Evolutionary conservation across 306 rosid species (phyloP).

Genomic region (Leucaena leucocephala): DNA sequence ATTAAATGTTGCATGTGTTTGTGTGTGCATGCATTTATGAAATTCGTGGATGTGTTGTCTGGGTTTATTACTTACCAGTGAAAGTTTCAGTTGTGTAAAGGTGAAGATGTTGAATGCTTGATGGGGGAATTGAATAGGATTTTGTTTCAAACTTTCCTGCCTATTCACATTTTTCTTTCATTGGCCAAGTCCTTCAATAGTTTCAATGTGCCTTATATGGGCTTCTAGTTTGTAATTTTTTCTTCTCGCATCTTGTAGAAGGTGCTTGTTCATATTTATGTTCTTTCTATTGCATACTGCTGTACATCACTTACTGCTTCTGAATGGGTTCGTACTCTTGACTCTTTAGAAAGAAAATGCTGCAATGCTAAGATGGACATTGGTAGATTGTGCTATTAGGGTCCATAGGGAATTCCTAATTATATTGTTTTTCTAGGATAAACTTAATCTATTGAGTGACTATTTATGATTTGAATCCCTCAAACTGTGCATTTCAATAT

Average conservation of each 20-base stretch:
- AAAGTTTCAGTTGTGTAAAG: conserved; percentile 20
- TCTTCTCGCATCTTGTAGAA: conserved; percentile 9
- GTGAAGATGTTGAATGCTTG: conserved; percentile 16
- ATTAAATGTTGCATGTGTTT: not conserved
- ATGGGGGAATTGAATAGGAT: not conserved
- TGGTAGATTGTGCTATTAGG: conserved; percentile 21
- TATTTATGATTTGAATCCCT: conserved; percentile 15
- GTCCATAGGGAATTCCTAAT: conserved; percentile 10
- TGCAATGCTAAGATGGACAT: conserved; percentile 18
- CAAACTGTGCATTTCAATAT: conserved; percentile 5
- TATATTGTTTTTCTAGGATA: conserved; percentile 7
- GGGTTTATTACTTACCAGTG: not conserved
- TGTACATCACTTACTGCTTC: conserved; percentile 9
- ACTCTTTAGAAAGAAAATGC: conserved; percentile 16
- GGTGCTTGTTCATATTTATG: not conserved
- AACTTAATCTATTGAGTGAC: conserved; percentile 2
- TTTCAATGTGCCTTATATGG: not conserved
- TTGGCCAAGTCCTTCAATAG: not conserved
- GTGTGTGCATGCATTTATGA: not conserved
- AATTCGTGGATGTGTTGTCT: not conserved
- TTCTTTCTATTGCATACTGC: not conserved
- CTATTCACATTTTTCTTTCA: conserved; percentile 5
- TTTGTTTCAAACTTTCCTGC: not conserved
- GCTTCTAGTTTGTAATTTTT: not conserved
- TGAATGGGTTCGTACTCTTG: conserved; percentile 5